Evolutionary conservation across 345 rosid species (phyloP), one percentile per base, ranked within the genome.

Genomic region (Gossypium stocksii): DNA sequence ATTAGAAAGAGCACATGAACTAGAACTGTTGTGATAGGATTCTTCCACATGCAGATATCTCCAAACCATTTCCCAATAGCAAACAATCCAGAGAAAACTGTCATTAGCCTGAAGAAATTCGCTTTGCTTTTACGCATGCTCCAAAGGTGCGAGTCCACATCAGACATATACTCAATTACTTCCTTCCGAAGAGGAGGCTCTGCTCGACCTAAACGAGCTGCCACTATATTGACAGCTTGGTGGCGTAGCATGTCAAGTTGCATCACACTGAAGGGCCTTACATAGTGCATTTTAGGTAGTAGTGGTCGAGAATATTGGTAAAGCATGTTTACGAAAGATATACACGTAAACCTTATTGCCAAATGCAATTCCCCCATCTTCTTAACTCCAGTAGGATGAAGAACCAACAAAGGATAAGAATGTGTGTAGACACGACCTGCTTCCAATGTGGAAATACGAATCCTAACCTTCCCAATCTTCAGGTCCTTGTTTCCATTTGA

Each of bases 71-170:
- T 93, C 53, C 93, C 92, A 14, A 89, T 84, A 11, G 98, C 91
- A 17, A 96, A 85, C 15, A 91, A 63, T 4, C 97, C 93, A 0
- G 94, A 78, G 81, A 96, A 85, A 76, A 96, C 97, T 1, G 81
- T 79, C 99, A 89, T 91, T 73, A 96, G 86, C 16, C 98, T 77
- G 69, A 90, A 91, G 83, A 96, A 96, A 78, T 90, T 93, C 0
- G 98, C 98, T 77, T 96, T 96, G 87, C 99, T 96, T 82, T 92
- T 85, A 56, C 98, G 89, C 97, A 93, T 93, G 70, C 97, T 93
- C 97, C 99, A 96, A 60, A 96, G 86, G 82, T 91, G 99, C 0
- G 97, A 93, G 75, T 92, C 98, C 54, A 86, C 92, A 64, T 95
- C 98, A 0, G 97, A 88, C 98, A 93, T 89, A 80, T 93, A 95